Evolutionary conservation across 2,329 filamentous ascomycete species (phyloP).

Genomic region (Xylaria arbuscula): DNA sequence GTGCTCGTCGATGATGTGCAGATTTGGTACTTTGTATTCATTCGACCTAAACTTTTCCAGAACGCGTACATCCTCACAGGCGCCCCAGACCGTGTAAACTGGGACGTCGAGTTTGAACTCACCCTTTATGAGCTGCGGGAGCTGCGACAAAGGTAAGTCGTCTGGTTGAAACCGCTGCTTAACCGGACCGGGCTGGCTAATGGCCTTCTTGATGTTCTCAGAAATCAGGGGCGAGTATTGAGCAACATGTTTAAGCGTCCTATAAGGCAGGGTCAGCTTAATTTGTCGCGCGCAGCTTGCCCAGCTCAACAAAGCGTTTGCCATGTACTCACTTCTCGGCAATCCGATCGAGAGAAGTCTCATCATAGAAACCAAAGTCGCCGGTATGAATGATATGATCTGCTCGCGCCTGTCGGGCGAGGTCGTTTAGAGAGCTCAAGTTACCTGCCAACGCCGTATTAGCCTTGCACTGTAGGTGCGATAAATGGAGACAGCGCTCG

Average conservation of each 20-base stretch:
- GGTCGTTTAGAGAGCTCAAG: conserved; percentile 92
- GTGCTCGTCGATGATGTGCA: conserved; percentile 98
- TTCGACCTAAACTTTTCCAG: conserved; percentile 96
- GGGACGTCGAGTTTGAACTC: conserved; percentile 92
- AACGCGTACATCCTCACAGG: conserved; percentile 97
- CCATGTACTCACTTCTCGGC: conserved; percentile 84
- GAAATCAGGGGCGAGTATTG: conserved; percentile 96
- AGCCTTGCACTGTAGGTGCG: conserved; percentile 28
- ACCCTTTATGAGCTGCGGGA: conserved; percentile 87
- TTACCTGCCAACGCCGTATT: conserved; percentile 72
- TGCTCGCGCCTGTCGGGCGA: conserved; percentile 92
- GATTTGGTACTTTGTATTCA: conserved; percentile 97
- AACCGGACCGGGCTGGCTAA: conserved; percentile 76
- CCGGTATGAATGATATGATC: conserved; percentile 99
- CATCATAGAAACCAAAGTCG: conserved; percentile 99
- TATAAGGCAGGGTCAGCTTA: conserved; percentile 52
- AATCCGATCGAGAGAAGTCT: conserved; percentile 93
- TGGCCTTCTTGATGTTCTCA: conserved; percentile 77
- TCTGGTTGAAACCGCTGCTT: conserved; percentile 85
- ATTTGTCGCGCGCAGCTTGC: neutral
- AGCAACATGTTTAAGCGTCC: conserved; percentile 96
- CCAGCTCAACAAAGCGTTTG: neutral
- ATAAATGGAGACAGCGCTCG: conserved; percentile 20
- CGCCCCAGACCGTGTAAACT: conserved; percentile 98
- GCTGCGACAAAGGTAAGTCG: conserved; percentile 91